These are phyloP conservation scores for Fraxinus floribunda DNA, from an alignment of 305 asterid species.

Conservation along the genomic window DNA sequence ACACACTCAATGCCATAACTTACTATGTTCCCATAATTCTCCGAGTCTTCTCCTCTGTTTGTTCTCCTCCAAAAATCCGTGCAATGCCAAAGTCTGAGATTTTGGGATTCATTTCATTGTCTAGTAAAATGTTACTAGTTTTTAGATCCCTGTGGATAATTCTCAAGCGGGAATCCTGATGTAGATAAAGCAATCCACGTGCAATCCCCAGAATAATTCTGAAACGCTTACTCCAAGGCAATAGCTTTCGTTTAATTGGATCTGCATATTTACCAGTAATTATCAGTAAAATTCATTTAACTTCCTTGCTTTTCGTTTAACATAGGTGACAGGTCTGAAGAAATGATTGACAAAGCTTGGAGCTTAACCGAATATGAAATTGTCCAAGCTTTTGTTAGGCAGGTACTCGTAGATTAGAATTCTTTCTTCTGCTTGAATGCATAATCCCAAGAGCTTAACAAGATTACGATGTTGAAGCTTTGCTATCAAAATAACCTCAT, in stretches of 20 bases:
- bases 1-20: background rate
- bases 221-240: constrained; percentile 15
- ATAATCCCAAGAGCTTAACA: constrained; percentile 31
- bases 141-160: constrained; percentile 37
- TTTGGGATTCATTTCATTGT: constrained; percentile 27
- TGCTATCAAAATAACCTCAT: constrained; percentile 24
- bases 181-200: constrained; percentile 34
- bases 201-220: constrained; percentile 26
- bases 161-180: constrained; percentile 31
- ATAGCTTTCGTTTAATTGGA: background rate
- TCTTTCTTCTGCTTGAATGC: constrained; percentile 22
- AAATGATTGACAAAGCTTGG: background rate
- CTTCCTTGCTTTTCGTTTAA: background rate
- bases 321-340: background rate
- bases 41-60: background rate
- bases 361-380: constrained; percentile 15
- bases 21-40: constrained; percentile 11
- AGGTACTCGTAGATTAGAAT: constrained; percentile 30
- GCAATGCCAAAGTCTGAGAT: constrained; percentile 36
- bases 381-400: constrained; percentile 27
- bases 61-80: constrained; percentile 6
- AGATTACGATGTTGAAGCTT: constrained; percentile 27
- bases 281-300: background rate
- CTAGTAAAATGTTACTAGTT: constrained; percentile 28
- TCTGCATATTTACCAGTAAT: background rate